A percentile compares a stretch with the other conserved stretches of the same genome.
Conservation (phyloP, 2,329 filamentous ascomycete species). For the Colletotrichum lentis region DNA sequence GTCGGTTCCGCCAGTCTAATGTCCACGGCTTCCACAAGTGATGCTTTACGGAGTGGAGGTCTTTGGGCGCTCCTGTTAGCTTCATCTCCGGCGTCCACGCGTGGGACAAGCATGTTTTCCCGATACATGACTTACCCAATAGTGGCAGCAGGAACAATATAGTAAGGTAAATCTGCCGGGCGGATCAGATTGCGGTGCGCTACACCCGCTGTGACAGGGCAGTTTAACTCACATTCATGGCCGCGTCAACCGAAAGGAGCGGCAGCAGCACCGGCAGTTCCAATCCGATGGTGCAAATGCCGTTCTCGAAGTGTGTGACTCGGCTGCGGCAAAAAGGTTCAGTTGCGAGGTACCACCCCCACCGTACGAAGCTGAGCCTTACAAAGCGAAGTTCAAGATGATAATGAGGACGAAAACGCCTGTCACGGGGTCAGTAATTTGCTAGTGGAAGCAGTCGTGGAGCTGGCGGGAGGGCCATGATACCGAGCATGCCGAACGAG, state of each 20-base stretch:
- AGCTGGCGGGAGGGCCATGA: not conserved
- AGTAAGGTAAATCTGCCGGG: constrained; percentile 22
- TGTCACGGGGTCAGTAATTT: not conserved
- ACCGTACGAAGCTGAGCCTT: not conserved
- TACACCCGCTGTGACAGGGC: rapidly evolving
- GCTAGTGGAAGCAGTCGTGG: rapidly evolving
- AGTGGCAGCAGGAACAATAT: constrained; percentile 28
- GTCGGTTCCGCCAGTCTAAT: constrained; percentile 23
- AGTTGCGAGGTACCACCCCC: not conserved
- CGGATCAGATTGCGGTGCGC: not conserved
- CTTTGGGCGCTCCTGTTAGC: not conserved
- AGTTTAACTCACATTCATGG: constrained; percentile 25
- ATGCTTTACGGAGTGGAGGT: constrained; percentile 29
- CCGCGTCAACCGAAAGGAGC: constrained; percentile 30
- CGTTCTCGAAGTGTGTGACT: constrained; percentile 18
- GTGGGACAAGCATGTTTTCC: too few relatives aligned
- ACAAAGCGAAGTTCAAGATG: constrained; percentile 33
- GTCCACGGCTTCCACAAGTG: constrained; percentile 37
- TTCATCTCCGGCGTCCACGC: not conserved
- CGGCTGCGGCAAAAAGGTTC: not conserved
- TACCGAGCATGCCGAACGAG: constrained; percentile 32
- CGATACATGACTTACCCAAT: constrained; percentile 17
- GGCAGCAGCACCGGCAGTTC: constrained; percentile 4
- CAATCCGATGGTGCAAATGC: constrained; percentile 26
- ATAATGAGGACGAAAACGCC: constrained; percentile 29